A percentile compares a stretch with the other conserved stretches of the same genome.
Conservation (phyloP, 805 yeast genomes). For the Teunomyces kruisii region DNA sequence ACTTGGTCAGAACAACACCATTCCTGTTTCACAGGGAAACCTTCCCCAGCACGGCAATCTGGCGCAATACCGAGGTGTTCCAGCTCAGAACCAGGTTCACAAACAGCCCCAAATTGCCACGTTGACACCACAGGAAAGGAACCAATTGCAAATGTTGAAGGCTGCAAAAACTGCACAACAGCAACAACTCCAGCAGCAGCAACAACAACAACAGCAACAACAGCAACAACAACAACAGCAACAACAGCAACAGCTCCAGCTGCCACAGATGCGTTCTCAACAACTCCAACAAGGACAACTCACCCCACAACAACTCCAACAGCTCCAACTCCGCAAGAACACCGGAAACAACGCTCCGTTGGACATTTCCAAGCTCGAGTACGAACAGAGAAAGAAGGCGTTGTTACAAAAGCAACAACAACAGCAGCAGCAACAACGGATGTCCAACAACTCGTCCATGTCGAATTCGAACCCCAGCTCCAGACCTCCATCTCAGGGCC, state of each 20-base stretch:
- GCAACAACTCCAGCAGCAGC: constrained; percentile 22
- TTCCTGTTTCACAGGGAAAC: constrained; percentile 3
- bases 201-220: constrained; percentile 19
- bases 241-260: constrained; percentile 1
- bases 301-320: constrained; percentile 7
- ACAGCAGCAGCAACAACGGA: constrained; percentile 19
- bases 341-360: constrained; percentile 10
- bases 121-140: constrained; percentile 44
- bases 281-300: constrained; percentile 7
- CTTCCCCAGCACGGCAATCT: constrained; percentile 7
- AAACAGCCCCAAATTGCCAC: constrained; percentile 33
- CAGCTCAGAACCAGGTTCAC: constrained; percentile 6
- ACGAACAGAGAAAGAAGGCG: constrained; percentile 37
- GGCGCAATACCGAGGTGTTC: constrained; percentile 1
- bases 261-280: constrained; percentile 1
- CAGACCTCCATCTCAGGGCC: constrained; percentile 1
- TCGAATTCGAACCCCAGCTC: neutral
- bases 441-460: neutral
- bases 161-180: constrained; percentile 34
- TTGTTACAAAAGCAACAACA: constrained; percentile 34
- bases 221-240: constrained; percentile 9
- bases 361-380: constrained; percentile 30
- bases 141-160: constrained; percentile 41
- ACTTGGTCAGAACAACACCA: constrained; percentile 2
- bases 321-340: constrained; percentile 11